Conservation (phyloP, 2,329 filamentous ascomycete genomes). For the Sporothrix variecibatus region DNA sequence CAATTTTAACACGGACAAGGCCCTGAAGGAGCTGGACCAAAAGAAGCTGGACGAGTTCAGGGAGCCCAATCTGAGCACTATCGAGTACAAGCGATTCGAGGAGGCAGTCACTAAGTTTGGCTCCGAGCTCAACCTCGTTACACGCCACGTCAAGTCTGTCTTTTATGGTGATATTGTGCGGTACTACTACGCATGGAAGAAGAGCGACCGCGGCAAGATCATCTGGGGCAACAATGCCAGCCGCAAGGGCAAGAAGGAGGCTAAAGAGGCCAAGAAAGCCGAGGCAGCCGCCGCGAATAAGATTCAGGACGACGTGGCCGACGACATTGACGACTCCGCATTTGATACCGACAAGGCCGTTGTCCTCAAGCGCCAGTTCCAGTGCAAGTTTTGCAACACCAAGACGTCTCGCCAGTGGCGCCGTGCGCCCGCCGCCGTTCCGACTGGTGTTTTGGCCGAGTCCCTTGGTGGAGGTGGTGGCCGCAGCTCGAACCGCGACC, state of each 20-base stretch:
- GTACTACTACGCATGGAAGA: conserved; percentile 98
- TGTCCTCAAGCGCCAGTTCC: conserved; percentile 77
- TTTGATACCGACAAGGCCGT: conserved; percentile 87
- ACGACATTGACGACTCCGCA: conserved; percentile 91
- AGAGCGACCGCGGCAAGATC: conserved; percentile 78
- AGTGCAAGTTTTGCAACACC: conserved; percentile 90
- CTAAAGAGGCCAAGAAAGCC: conserved; percentile 72
- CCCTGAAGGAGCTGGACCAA: conserved; percentile 68
- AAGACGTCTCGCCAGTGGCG: conserved; percentile 87
- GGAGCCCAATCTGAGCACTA: conserved; percentile 75
- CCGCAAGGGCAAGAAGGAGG: conserved; percentile 87
- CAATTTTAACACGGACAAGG: conserved; percentile 69
- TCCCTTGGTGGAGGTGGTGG: conserved; percentile 64
- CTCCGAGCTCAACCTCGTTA: conserved; percentile 82
- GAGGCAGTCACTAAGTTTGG: conserved; percentile 88
- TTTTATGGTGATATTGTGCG: conserved; percentile 80
- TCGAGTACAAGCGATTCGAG: conserved; percentile 87
- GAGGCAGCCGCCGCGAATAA: conserved; percentile 69
- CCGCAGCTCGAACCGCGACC: conserved; percentile 74
- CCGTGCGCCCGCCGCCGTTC: conserved; percentile 74
- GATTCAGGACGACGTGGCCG: conserved; percentile 86
- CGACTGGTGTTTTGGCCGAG: conserved; percentile 41
- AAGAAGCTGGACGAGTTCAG: conserved; percentile 73
- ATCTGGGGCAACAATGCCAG: conserved; percentile 89
- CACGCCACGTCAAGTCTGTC: conserved; percentile 81